A percentile compares a stretch with the other conserved stretches of the same genome.
phyloP scores from a whole-genome alignment of 768 basidiomycete species.

The Clathrus columnatus region DNA sequence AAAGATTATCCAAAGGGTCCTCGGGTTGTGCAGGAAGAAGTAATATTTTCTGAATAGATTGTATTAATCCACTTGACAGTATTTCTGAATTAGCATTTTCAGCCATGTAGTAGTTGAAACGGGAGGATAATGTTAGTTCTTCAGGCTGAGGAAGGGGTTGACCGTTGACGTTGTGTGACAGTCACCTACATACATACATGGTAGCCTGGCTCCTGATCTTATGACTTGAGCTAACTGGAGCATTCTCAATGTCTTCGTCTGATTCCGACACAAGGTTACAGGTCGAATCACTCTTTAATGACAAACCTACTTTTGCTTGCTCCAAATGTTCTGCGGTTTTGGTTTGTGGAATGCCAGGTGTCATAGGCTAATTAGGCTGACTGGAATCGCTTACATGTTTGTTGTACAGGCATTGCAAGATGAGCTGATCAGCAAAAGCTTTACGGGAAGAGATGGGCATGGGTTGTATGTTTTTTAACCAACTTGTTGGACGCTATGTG shows the following conservation, averaged over 20 bases:
- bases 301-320: conserved; percentile 64
- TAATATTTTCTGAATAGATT: conserved; percentile 64
- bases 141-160: too few species aligned
- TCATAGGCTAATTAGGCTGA: conserved; percentile 1
- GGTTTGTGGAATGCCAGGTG: conserved; percentile 31
- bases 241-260: conserved; percentile 10
- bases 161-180: too few species aligned
- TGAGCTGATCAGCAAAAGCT: conserved; percentile 76
- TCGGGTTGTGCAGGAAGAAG: conserved; percentile 36
- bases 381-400: not conserved
- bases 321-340: conserved; percentile 61
- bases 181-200: too few species aligned
- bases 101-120: conserved; percentile 18
- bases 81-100: conserved; percentile 31
- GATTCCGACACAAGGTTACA: conserved; percentile 41
- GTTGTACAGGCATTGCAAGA: conserved; percentile 61
- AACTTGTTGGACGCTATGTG: not conserved
- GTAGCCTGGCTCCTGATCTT: too few species aligned
- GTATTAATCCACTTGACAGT: conserved; percentile 56
- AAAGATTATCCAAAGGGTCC: conserved; percentile 43
- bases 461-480: conserved; percentile 51
- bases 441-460: conserved; percentile 74
- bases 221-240: not conserved
- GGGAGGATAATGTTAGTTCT: too few species aligned
- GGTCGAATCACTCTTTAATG: conserved; percentile 52